A percentile compares a stretch with the other conserved stretches of the same genome.
phyloP scores from a whole-genome alignment of 805 yeast genomes.

The Cyberlindnera samutprakarnensis region DNA sequence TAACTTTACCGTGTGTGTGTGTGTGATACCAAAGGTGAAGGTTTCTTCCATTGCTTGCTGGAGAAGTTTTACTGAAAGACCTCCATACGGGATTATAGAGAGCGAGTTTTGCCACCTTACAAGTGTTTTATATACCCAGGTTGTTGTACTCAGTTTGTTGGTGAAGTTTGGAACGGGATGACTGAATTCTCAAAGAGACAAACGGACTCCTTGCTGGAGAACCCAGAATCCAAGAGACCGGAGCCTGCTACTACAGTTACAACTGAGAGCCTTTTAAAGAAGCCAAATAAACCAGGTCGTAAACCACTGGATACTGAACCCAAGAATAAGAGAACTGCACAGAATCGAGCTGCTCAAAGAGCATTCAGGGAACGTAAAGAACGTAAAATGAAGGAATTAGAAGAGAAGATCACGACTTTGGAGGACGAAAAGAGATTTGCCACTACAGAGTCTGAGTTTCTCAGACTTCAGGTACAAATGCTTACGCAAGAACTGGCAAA shows the following conservation, averaged over 20 bases:
- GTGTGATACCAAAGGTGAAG: too few species aligned
- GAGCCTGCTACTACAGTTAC: too few species aligned
- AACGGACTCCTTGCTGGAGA: too few species aligned
- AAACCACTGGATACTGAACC: slow-evolving; percentile 76
- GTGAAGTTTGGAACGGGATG: too few species aligned
- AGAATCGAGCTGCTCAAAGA: slow-evolving; percentile 96
- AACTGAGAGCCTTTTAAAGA: slow-evolving; percentile 14
- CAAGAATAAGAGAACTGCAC: slow-evolving; percentile 87
- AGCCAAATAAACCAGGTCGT: slow-evolving; percentile 60
- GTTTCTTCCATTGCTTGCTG: too few species aligned
- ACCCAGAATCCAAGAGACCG: slow-evolving; percentile 14
- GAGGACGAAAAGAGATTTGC: slow-evolving; percentile 68
- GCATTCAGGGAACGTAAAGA: slow-evolving; percentile 96
- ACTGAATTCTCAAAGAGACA: too few species aligned
- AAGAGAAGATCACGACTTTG: slow-evolving; percentile 62
- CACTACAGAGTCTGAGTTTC: slow-evolving; percentile 61
- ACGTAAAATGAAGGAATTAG: slow-evolving; percentile 75
- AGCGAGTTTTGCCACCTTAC: too few species aligned
- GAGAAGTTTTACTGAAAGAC: too few species aligned
- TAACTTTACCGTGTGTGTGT: too few species aligned
- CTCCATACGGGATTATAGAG: too few species aligned
- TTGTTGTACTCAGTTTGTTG: too few species aligned
- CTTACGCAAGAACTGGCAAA: slow-evolving; percentile 64
- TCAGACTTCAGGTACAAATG: slow-evolving; percentile 69
- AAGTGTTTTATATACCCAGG: too few species aligned